Percentiles rank a stretch among this genome's conserved stretches.
phyloP scores from a whole-genome alignment of 768 basidiomycete species.

The Asterophora lycoperdoides region DNA sequence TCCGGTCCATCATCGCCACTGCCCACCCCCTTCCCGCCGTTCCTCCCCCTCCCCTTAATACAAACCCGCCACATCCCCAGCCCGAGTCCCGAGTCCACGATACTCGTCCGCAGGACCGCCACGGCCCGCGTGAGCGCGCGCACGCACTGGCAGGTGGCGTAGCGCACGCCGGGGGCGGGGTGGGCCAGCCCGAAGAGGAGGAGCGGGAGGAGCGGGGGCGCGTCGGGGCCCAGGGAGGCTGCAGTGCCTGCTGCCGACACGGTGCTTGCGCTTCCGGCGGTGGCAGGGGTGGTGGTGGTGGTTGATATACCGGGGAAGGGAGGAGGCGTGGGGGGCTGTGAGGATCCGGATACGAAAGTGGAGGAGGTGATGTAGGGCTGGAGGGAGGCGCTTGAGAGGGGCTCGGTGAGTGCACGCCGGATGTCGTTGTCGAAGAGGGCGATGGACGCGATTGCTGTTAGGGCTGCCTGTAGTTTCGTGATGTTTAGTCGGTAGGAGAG shows the following conservation, averaged over 20 bases:
- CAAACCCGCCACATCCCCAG: slow-evolving; percentile 61
- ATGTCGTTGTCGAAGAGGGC: slow-evolving; percentile 70
- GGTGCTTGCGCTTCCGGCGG: background rate
- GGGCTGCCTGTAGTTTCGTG: slow-evolving; percentile 48
- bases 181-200: slow-evolving; percentile 55
- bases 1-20: too few relatives aligned
- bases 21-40: background rate
- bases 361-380: slow-evolving; percentile 26
- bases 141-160: slow-evolving; percentile 83
- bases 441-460: slow-evolving; percentile 73
- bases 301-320: slow-evolving; percentile 20
- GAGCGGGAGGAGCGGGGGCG: slow-evolving; percentile 38
- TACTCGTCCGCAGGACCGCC: slow-evolving; percentile 74
- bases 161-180: slow-evolving; percentile 69
- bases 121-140: slow-evolving; percentile 78
- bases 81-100: slow-evolving; percentile 80
- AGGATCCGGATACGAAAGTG: too few relatives aligned
- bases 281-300: slow-evolving; percentile 33
- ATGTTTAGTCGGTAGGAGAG: background rate
- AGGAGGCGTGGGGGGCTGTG: slow-evolving; percentile 30
- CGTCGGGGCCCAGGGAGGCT: slow-evolving; percentile 30
- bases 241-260: background rate
- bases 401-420: slow-evolving; percentile 49
- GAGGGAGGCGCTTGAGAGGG: background rate
- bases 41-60: slow-evolving; percentile 17